Evolutionary conservation across 2,329 filamentous ascomycete genomes (phyloP).

Genomic region (Aspergillus caelatus): DNA sequence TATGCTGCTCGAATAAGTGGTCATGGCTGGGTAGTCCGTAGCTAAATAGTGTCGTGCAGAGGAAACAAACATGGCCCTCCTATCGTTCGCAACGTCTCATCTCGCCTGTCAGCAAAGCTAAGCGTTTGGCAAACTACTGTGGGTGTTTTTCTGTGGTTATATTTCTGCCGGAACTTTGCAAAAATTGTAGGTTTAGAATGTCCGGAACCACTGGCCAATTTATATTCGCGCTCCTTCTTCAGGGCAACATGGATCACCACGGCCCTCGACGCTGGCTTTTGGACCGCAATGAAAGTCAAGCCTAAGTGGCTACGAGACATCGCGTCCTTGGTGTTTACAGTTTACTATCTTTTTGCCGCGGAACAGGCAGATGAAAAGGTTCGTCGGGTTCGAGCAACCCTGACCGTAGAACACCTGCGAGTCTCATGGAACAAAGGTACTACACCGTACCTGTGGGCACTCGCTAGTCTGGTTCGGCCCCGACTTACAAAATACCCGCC

Average conservation of each 20-base stretch:
- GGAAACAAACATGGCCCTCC: constrained; percentile 81
- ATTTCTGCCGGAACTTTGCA: constrained; percentile 88
- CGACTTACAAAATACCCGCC: constrained; percentile 80
- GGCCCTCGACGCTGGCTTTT: constrained; percentile 92
- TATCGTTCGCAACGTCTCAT: constrained; percentile 59
- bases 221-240: constrained; percentile 91
- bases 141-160: constrained; percentile 86
- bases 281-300: constrained; percentile 94
- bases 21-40: no score
- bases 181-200: constrained; percentile 88
- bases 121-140: constrained; percentile 90
- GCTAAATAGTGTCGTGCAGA: constrained; percentile 49
- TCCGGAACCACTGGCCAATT: constrained; percentile 89
- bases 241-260: constrained; percentile 96
- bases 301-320: constrained; percentile 80
- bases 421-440: constrained; percentile 95
- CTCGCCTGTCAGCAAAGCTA: constrained; percentile 68
- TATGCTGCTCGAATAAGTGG: constrained; percentile 42
- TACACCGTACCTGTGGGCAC: constrained; percentile 77
- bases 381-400: constrained; percentile 78
- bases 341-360: constrained; percentile 90
- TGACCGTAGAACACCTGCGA: constrained; percentile 89
- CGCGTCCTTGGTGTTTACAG: constrained; percentile 77
- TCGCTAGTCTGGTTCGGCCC: constrained; percentile 74
- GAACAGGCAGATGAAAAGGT: constrained; percentile 97